A percentile compares a stretch with the other conserved stretches of the same genome.
Evolutionary conservation across 73 alveolate genomes (phyloP).

Genomic region (Paraurostyla sp.): DNA sequence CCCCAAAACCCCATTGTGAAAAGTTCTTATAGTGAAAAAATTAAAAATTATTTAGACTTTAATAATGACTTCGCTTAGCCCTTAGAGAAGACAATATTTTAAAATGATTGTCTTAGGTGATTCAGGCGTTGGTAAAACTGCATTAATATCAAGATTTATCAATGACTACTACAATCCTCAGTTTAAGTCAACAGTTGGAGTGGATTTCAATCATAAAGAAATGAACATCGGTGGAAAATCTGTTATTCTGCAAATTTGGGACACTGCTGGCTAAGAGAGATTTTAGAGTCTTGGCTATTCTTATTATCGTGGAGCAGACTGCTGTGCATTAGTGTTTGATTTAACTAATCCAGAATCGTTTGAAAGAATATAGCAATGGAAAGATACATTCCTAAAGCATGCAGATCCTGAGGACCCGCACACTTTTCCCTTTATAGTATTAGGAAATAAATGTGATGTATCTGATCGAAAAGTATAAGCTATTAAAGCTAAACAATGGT

Average conservation of each 20-base stretch:
- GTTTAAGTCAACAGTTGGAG: constrained; percentile 45
- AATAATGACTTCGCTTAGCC: no score
- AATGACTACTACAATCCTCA: constrained; percentile 1
- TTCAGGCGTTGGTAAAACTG: constrained; percentile 53
- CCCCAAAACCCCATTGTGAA: no score
- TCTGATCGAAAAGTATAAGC: constrained; percentile 83
- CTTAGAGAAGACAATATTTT: constrained; percentile 8
- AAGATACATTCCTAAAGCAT: constrained; percentile 90
- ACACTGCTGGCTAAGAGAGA: constrained; percentile 85
- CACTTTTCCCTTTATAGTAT: constrained; percentile 96
- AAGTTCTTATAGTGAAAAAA: no score
- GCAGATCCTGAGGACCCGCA: constrained; percentile 95
- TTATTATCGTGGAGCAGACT: constrained; percentile 98
- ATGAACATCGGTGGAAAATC: not conserved
- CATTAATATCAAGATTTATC: constrained; percentile 25
- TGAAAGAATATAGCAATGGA: constrained; percentile 96
- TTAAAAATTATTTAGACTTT: no score
- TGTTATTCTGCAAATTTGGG: constrained; percentile 69
- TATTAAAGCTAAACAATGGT: constrained; percentile 92
- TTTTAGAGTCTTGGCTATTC: constrained; percentile 96
- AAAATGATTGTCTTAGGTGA: constrained; percentile 25
- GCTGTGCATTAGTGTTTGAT: constrained; percentile 96
- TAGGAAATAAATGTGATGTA: constrained; percentile 95
- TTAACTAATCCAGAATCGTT: constrained; percentile 90
- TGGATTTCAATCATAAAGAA: constrained; percentile 1